Percentiles rank a stretch among this genome's conserved stretches.
These are phyloP conservation scores for Purpureocillium lavendulum DNA, from an alignment of 2,329 filamentous ascomycete species.

Conservation along the genomic window DNA sequence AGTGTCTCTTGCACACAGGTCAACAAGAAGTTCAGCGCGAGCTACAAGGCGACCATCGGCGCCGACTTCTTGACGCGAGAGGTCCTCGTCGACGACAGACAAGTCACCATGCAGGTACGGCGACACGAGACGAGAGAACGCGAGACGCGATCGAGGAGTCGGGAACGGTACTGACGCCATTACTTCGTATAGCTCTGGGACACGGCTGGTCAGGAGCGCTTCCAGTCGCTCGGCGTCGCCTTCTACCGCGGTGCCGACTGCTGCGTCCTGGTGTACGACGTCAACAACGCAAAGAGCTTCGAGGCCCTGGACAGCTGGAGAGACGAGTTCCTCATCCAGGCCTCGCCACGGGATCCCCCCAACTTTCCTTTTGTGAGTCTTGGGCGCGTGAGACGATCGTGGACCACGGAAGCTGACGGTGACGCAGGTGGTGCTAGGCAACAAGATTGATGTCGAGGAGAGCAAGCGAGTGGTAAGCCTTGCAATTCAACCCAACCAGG, in stretches of 20 bases:
- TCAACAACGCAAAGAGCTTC: conserved; percentile 99
- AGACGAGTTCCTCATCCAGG: conserved; percentile 96
- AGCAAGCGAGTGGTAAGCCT: conserved; percentile 77
- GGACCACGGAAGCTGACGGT: conserved; percentile 10
- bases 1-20: conserved; percentile 48
- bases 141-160: conserved; percentile 8
- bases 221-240: conserved; percentile 92
- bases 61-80: conserved; percentile 98
- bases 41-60: conserved; percentile 98
- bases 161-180: conserved; percentile 1
- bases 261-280: conserved; percentile 95
- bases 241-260: conserved; percentile 98
- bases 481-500: not conserved
- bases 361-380: conserved; percentile 88
- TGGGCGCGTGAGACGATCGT: not conserved
- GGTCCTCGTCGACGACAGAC: conserved; percentile 90
- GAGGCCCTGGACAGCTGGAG: conserved; percentile 97
- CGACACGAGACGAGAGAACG: conserved; percentile 3
- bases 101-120: conserved; percentile 94
- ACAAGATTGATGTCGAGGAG: conserved; percentile 98
- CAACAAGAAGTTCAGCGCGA: conserved; percentile 99
- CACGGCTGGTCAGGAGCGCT: conserved; percentile 92
- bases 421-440: conserved; percentile 78
- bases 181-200: conserved; percentile 73
- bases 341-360: conserved; percentile 89